Base-by-base conservation (phyloP, 768 basidiomycete genomes). In the Mrakia frigida region DNA sequence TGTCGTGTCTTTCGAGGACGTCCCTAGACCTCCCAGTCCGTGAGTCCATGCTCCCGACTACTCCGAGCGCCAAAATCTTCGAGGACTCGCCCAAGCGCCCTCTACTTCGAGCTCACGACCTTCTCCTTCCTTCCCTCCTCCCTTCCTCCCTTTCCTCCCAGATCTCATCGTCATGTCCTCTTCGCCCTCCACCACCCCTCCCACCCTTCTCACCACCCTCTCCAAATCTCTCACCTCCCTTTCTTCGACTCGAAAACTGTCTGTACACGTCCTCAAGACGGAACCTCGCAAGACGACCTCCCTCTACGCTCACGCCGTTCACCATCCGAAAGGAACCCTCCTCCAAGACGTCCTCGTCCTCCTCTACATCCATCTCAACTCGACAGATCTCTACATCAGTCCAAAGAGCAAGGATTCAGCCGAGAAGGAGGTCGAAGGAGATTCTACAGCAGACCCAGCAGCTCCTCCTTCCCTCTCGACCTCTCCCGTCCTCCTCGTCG, bases 311-410 rank as follows among this genome's bases (percentile, higher is more conserved):
- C 93, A 92, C 81, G 89, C 92, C 0, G 56, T 79, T 3, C 14
- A 83, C 82, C 61, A 89, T 9, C 89, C 90, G 14, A 88, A 87
- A 81, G 86, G 88, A 28, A 67, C 71, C 14, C 90, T 88, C 79
- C 83, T 92, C 46, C 91, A 94, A 79, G 90, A 95, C 78, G 85
- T 94, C 41, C 87, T 95, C 79, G 83, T 94, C 67, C 86, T 94
- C 33, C 85, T 93, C 73, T 89, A 90, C 0, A 89, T 93, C 79
- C 87, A 90, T 80, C 60, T 85, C 2, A 37, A 53, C 6, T 6
- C 18, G 9, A 81, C 82, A 23, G 84, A 68, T 18, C 71, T 78
- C 35, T 68, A 68, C 65, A 3, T 41, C 33, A 52, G 23, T 39
- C 73, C n/a, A 43, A 68, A 16, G 25, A 67, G 28, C n/a, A 65